Base-by-base conservation (phyloP, 192 early-diverging fungal species). In the Spinellus fusiger region DNA sequence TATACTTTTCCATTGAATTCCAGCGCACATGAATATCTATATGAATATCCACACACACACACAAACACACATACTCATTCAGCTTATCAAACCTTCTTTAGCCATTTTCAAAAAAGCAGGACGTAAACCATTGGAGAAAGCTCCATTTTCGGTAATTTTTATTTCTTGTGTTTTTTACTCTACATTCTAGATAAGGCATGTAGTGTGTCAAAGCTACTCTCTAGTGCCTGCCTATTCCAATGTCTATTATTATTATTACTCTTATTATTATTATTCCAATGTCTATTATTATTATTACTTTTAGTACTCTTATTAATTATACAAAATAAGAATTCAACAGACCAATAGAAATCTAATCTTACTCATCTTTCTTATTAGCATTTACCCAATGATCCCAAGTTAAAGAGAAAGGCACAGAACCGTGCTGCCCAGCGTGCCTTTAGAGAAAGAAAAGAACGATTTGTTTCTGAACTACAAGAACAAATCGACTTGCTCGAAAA, bases 371-470 rank as follows among this genome's bases (percentile, higher is more conserved):
- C 40, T 44, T 44, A 18, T 44, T 44, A 44, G 40, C 10, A n/a
- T n/a, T 44, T 44, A 44, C 40, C 40, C 13, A 44, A 44, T 44
- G 40, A 44, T 44, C 40, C 40, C 13, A 44, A 44, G 40, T 12
- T 44, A 62, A 68, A 62, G n/a, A 50, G 66, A 10, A 68, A 62
- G 47, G 66, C 60, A 16, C 66, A 68, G 33, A 68, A 68, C 44
- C 51, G 66, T 28, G 46, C 59, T 12, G 60, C 60, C 26, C 66
- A 68, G 22, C 59, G 66, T 25, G 62, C 62, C n/a, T 64, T 64
- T 34, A 50, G 92, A 50, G 90, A 94, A 65, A 85, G 90, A 58
- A 89, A 88, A 61, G 84, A 91, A 61, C 78, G 80, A 56, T 89
- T 92, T 61, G 83, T 92, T 15, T 81, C 85, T 69, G 78, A 83